A percentile compares a stretch with the other conserved stretches of the same genome.
Conservation (phyloP, 2,329 filamentous ascomycete species). For the Calonectria pauciramosa region DNA sequence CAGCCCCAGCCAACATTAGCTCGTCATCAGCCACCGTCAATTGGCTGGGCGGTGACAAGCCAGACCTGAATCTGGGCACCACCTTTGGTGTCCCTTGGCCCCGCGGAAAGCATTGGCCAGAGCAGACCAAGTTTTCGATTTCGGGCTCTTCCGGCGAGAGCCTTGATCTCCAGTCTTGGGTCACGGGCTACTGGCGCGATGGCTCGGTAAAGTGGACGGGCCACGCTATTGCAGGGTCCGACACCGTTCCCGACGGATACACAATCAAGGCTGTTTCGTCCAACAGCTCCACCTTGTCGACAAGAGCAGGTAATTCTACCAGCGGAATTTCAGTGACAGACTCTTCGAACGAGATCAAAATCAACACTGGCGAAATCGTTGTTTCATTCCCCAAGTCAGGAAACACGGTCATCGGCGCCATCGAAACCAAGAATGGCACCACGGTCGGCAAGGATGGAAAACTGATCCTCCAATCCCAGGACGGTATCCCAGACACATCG, state of each 20-base stretch:
- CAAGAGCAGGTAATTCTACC: conserved; percentile 3
- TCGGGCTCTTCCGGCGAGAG: conserved; percentile 36
- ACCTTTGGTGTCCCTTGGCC: conserved; percentile 62
- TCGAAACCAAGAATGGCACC: conserved; percentile 57
- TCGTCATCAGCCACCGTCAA: conserved; percentile 46
- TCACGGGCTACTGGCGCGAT: conserved; percentile 71
- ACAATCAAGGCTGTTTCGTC: conserved; percentile 44
- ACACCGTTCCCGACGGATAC: conserved; percentile 57
- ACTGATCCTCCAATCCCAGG: conserved; percentile 67
- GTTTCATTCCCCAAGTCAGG: conserved; percentile 60
- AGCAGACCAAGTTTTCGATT: conserved; percentile 54
- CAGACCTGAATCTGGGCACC: conserved; percentile 51
- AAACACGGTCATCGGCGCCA: conserved; percentile 53
- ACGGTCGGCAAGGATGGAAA: conserved; percentile 61
- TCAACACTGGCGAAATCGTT: conserved; percentile 61
- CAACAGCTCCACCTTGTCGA: conserved; percentile 29
- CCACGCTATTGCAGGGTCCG: conserved; percentile 64
- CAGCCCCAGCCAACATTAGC: conserved; percentile 33
- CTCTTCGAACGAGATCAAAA: conserved; percentile 48
- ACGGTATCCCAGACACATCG: conserved; percentile 54
- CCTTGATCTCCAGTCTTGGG: conserved; percentile 63
- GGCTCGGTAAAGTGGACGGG: conserved; percentile 73
- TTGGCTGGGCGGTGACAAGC: conserved; percentile 57
- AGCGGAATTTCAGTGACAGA: conserved; percentile 32
- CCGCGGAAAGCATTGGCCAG: conserved; percentile 53